These are phyloP conservation scores for Globisporangium rhizosaccharum DNA, from an alignment of 352 stramenopile species.

Conservation along the genomic window DNA sequence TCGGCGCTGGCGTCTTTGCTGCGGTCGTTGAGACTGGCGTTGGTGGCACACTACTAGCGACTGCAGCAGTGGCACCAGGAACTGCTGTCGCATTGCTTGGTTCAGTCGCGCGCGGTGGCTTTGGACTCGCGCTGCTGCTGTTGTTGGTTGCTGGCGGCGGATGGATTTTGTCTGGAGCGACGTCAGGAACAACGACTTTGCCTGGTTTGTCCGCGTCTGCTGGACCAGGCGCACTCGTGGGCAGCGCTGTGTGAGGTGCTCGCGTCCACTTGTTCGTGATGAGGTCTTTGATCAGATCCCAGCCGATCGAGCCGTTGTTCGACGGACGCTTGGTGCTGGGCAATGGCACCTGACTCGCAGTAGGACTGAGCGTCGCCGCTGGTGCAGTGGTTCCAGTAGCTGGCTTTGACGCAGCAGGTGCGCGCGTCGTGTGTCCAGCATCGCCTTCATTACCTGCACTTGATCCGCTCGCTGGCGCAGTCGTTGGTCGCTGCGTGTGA, in stretches of 20 bases:
- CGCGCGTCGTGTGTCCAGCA: no score
- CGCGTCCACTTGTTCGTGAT: not conserved
- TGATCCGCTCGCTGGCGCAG: no score
- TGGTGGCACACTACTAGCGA: not conserved
- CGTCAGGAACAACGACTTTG: not conserved
- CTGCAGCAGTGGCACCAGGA: not conserved
- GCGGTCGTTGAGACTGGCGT: not conserved
- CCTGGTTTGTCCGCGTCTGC: not conserved
- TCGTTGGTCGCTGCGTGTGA: no score
- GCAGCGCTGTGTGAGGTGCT: not conserved
- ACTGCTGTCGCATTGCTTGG: not conserved
- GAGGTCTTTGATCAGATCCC: constrained; percentile 9
- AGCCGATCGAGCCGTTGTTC: not conserved
- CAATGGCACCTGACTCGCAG: not conserved
- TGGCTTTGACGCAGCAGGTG: no score
- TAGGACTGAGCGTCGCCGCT: not conserved
- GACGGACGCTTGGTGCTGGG: constrained; percentile 1
- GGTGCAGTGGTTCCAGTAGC: not conserved
- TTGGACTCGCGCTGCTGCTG: not conserved
- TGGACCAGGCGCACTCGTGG: not conserved
- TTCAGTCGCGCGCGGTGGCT: not conserved
- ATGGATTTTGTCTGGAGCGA: not conserved
- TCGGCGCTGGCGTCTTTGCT: constrained; percentile 2
- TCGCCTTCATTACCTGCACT: no score
- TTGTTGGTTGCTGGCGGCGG: not conserved